Conservation (phyloP, 192 early-diverging fungal genomes). For the Dimargaris xerosporica region DNA sequence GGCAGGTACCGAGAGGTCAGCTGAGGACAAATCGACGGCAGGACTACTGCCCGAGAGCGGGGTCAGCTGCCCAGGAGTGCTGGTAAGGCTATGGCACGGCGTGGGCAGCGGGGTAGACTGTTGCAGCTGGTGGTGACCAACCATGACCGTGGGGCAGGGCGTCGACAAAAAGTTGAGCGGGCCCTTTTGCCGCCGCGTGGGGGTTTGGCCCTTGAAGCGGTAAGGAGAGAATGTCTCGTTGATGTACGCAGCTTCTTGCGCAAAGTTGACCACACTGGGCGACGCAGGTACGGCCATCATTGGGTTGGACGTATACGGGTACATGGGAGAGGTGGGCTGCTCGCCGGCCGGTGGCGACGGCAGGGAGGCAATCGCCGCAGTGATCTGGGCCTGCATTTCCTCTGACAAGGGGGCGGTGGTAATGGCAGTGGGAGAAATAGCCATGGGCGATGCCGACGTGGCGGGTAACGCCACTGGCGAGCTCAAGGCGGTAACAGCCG, state of each 20-base stretch:
- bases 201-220: slow-evolving; percentile 2
- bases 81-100: background rate
- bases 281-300: slow-evolving; percentile 8
- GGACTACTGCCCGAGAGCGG: no score
- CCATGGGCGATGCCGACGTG: background rate
- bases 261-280: slow-evolving; percentile 10
- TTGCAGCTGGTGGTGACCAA: background rate
- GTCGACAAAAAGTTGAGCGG: slow-evolving; percentile 7
- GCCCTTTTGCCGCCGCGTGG: background rate
- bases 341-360: background rate
- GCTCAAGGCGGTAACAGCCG: background rate
- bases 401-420: background rate
- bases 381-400: background rate
- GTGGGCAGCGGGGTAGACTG: background rate
- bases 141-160: background rate
- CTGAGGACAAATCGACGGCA: no score
- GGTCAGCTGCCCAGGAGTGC: background rate
- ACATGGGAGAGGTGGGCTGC: slow-evolving; percentile 7
- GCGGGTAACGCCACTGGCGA: background rate
- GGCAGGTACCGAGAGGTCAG: slow-evolving; percentile 1
- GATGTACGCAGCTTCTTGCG: slow-evolving; percentile 10
- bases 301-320: slow-evolving; percentile 6
- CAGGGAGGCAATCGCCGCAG: background rate
- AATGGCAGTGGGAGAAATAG: background rate
- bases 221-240: slow-evolving; percentile 10